Base-by-base conservation (phyloP, 2,329 filamentous ascomycete genomes). In the Trichoderma lentiforme region DNA sequence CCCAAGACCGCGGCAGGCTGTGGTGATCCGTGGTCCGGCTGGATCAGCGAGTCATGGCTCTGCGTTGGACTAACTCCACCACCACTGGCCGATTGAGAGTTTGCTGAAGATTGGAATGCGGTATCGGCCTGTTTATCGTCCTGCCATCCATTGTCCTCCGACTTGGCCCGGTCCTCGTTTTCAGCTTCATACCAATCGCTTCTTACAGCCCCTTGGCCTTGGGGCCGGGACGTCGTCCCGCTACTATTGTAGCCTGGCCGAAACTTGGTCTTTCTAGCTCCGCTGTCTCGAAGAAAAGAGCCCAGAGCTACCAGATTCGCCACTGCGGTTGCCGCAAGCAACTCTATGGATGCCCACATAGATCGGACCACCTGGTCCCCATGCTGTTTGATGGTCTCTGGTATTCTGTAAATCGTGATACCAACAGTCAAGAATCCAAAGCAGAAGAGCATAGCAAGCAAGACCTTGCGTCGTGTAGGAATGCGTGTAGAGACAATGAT, bases 191-290 rank as follows among this genome's bases (percentile, higher is more conserved):
- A 24, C 24, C 63, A 56, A n/a, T 39, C 47, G 51, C 63, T 56
- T 57, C n/a, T 18, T 6, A 47, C 24, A 14, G 63, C 24, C 14
- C 63, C 63, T 28, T 66, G 51, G 5, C 21, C 63, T 39, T 57
- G 63, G 9, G n/a, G 63, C 12, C 32, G 32, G 5, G 63, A 66
- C 4, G 30, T 28, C 11, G 63, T 66, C 15, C 63, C 63, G 32
- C 63, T 66, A 30, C 63, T 66, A 21, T 66, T 26, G 63, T 66
- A 66, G 5, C 34, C 21, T 28, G 63, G 63, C 21, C 63, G 63
- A 57, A 66, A 66, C n/a, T 66, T 66, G 63, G 26, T 66, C 63
- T 66, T 66, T n/a, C 63, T 57, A 15, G 51, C 63, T 66, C 63
- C 63, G 47, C 63, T 66, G 12, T 66, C 63, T 39, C 63, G 36